phyloP scores from a whole-genome alignment of 2,329 filamentous ascomycete genomes.

The Fusarium pseudocircinatum region DNA sequence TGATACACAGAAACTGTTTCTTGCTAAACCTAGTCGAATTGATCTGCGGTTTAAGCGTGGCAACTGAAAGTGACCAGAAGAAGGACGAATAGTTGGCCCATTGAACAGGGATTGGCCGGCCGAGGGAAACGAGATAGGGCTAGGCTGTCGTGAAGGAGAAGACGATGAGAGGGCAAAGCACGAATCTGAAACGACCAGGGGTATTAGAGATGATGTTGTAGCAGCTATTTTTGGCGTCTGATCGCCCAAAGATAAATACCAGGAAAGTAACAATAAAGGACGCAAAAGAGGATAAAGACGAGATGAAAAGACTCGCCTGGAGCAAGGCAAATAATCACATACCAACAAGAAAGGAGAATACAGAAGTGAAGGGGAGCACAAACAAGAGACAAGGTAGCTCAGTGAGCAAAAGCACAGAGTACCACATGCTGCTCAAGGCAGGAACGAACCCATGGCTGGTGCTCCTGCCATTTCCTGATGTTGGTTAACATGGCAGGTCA shows the following conservation, averaged over 20 bases:
- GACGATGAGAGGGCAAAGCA: conserved; percentile 14
- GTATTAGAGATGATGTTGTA: conserved; percentile 13
- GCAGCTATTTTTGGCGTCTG: conserved; percentile 20
- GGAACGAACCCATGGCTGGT: conserved; percentile 3
- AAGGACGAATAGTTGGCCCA: conserved; percentile 6
- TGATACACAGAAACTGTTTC: conserved; percentile 23
- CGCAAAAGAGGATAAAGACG: conserved; percentile 1
- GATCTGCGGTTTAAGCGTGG: conserved; percentile 25
- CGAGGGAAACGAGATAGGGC: conserved; percentile 20
- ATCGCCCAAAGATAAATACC: conserved; percentile 12
- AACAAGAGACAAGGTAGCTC: neutral
- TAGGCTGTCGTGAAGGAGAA: conserved; percentile 19
- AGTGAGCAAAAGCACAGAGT: neutral
- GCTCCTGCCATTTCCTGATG: conserved; percentile 1
- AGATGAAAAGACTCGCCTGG: neutral
- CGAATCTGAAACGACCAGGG: conserved; percentile 30
- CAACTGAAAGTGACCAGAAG: conserved; percentile 11
- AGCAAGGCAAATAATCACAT: conserved; percentile 4
- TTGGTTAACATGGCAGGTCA: neutral
- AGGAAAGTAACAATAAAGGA: conserved; percentile 4
- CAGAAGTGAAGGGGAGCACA: neutral
- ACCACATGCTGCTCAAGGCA: neutral
- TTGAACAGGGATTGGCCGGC: conserved; percentile 19
- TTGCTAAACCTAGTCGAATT: conserved; percentile 32
- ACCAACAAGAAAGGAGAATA: neutral